Percentiles rank a stretch among this genome's conserved stretches.
These are phyloP conservation scores for Coprinellus micaceus DNA, from an alignment of 768 basidiomycete species.

Conservation along the genomic window DNA sequence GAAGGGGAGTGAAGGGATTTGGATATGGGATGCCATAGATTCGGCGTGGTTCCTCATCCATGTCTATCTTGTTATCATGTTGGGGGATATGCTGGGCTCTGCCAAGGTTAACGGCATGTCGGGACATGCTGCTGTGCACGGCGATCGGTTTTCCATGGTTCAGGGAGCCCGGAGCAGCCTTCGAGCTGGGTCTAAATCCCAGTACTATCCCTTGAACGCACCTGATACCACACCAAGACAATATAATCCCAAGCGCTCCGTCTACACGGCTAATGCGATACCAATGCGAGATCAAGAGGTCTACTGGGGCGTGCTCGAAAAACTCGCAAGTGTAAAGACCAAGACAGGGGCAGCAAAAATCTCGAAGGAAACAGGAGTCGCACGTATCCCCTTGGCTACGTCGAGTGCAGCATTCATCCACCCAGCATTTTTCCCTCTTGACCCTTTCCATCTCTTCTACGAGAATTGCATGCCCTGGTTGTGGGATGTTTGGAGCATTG, in stretches of 20 bases:
- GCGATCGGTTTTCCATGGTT: constrained; percentile 25
- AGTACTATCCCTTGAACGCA: constrained; percentile 25
- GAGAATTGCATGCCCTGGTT: constrained; percentile 28
- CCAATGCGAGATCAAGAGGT: constrained; percentile 19
- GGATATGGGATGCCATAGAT: constrained; percentile 31
- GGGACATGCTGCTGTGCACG: constrained; percentile 23
- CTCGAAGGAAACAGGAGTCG: constrained; percentile 21
- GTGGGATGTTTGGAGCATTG: constrained; percentile 28
- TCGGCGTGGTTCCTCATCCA: constrained; percentile 18
- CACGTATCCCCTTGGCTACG: constrained; percentile 25
- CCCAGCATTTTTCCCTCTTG: constrained; percentile 29
- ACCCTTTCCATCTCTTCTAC: constrained; percentile 37
- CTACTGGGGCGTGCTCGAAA: constrained; percentile 23
- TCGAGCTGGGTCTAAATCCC: constrained; percentile 18
- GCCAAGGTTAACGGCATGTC: constrained; percentile 28
- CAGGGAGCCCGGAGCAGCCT: constrained; percentile 21
- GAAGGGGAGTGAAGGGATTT: constrained; percentile 24
- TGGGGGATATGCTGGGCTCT: constrained; percentile 31
- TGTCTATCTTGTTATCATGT: constrained; percentile 15
- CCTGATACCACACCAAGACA: constrained; percentile 17
- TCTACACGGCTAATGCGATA: constrained; percentile 18
- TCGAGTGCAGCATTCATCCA: constrained; percentile 28
- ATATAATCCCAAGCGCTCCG: constrained; percentile 19
- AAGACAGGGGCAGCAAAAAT: constrained; percentile 17
- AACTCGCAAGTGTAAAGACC: constrained; percentile 13